Evolutionary conservation across 768 basidiomycete genomes (phyloP).

Genomic region (Tubosaeta sp.): DNA sequence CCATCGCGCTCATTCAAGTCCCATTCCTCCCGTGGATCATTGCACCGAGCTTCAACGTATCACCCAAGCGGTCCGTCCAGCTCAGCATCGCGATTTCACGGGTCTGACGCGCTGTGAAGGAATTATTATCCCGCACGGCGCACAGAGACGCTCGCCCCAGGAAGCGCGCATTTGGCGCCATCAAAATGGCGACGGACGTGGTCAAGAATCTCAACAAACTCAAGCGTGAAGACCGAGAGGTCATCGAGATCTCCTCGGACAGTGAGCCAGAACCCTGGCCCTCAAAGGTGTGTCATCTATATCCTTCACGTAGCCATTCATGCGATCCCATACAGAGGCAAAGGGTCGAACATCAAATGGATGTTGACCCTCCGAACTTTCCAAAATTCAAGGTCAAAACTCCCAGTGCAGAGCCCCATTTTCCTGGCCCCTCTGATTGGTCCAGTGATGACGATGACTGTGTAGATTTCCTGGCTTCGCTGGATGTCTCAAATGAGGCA

Average conservation of each 20-base stretch:
- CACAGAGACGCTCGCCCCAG: slow-evolving; percentile 9
- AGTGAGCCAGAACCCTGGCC: slow-evolving; percentile 23
- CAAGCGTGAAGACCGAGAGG: slow-evolving; percentile 23
- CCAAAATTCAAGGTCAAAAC: slow-evolving; percentile 5
- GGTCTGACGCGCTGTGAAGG: slow-evolving; percentile 19
- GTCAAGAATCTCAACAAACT: slow-evolving; percentile 6
- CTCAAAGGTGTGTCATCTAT: slow-evolving; percentile 15
- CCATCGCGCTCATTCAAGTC: background rate
- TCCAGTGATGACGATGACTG: slow-evolving; percentile 21
- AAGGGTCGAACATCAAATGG: slow-evolving; percentile 6
- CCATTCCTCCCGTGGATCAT: background rate
- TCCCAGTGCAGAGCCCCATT: slow-evolving; percentile 1
- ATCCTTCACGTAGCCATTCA: background rate
- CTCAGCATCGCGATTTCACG: background rate
- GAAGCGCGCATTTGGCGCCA: slow-evolving; percentile 18
- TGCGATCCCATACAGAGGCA: slow-evolving; percentile 16
- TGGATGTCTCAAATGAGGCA: slow-evolving; percentile 29
- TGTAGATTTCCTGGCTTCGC: slow-evolving; percentile 20
- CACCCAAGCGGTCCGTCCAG: slow-evolving; percentile 18
- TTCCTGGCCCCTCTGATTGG: background rate
- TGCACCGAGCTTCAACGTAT: slow-evolving; percentile 23
- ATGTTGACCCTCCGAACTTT: background rate
- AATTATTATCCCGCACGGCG: slow-evolving; percentile 16
- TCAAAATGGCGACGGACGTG: slow-evolving; percentile 14
- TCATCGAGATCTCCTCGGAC: slow-evolving; percentile 28